Base-by-base conservation (phyloP, 2,329 filamentous ascomycete species). In the Diaporthe capsici region DNA sequence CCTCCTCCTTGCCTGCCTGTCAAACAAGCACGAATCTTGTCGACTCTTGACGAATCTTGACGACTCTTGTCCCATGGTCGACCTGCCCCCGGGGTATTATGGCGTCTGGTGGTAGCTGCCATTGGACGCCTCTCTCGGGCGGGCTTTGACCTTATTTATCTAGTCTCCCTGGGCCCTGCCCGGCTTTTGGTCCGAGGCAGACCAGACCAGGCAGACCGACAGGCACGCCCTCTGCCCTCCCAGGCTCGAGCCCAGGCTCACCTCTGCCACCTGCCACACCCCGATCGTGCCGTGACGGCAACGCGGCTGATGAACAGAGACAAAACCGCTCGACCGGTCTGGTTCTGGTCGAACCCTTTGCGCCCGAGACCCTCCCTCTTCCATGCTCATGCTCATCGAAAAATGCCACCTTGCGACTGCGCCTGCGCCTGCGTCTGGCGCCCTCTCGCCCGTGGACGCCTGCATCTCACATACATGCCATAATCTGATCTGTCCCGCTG, bases 71-170 rank as follows among this genome's bases (percentile, higher is more conserved):
- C 65, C 34, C 65, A 55, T 55, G 47, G 65, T 13, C 34, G 22
- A 53, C 49, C 22, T 55, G 49, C 2, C n/a, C 34, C 34, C 34
- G 15, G 34, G 65, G 10, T 70, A 42, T 28, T 31, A 53, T 70
- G 65, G 65, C 65, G 65, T 70, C 22, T 42, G 65, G 47, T 70
- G 49, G 34, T 12, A 2, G 49, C 31, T 55, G 65, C 34, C 65
- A 70, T 70, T 70, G 65, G 65, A 70, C 65, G 65, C 65, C 65
- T 55, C 65, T 42, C 28, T 39, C 49, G 47, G 49, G 28, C 65
- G 65, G 65, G 65, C 65, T 70, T 55, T 70, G 65, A 70, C 65
- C 47, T 70, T 70, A 55, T 70, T 70, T 70, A 70, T 53, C 49
- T 70, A 70, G 65, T 22, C 47, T 53, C 63, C 63, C 31, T 65